phyloP scores from a whole-genome alignment of 1,284 basidiomycete species.

The Pyrrhoderma lamaoense region DNA sequence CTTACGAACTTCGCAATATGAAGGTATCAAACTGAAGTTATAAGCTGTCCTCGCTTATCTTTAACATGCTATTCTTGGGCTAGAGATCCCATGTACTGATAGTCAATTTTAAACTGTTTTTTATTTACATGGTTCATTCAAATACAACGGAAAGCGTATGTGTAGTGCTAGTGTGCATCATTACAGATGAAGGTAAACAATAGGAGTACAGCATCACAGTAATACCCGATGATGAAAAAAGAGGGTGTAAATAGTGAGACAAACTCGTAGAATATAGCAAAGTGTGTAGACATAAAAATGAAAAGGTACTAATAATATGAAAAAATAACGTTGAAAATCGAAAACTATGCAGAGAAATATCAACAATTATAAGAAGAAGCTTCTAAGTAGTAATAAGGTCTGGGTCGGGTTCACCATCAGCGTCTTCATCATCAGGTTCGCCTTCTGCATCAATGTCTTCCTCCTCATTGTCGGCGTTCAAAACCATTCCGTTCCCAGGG shows the following conservation, averaged over 20 bases:
- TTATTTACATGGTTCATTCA: no score
- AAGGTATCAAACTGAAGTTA: no score
- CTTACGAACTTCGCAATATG: no score
- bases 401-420: slow-evolving; percentile 16
- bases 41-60: no score
- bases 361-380: background rate
- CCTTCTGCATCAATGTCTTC: slow-evolving; percentile 17
- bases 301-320: background rate
- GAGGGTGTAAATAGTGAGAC: background rate
- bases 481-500: no score
- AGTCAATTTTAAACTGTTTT: no score
- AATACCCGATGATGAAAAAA: background rate
- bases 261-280: slow-evolving; percentile 1
- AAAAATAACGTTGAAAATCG: background rate
- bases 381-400: background rate
- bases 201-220: slow-evolving; percentile 3
- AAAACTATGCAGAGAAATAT: background rate
- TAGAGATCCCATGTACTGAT: no score
- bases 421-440: slow-evolving; percentile 17
- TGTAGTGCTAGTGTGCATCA: background rate
- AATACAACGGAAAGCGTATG: no score
- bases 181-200: slow-evolving; percentile 7
- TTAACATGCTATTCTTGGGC: no score
- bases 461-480: slow-evolving; percentile 5
- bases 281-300: slow-evolving; percentile 1